phyloP scores from a whole-genome alignment of 139 green algal species.

The Asterochloris erici region DNA sequence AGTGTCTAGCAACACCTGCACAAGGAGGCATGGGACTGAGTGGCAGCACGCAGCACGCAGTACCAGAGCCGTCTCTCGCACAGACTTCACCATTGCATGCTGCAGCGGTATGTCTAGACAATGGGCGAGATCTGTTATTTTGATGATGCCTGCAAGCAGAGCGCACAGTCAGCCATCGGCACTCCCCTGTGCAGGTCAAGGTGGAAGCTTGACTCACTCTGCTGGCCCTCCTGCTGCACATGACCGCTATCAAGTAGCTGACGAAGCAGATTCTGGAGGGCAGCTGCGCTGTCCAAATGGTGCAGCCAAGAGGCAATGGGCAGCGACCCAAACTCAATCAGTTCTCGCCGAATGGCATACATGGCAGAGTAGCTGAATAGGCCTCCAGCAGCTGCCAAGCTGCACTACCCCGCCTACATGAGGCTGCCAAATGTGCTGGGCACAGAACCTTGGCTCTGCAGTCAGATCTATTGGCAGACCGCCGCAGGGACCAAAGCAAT shows the following conservation, averaged over 20 bases:
- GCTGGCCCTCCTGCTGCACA: neutral
- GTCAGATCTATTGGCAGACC: too few relatives aligned
- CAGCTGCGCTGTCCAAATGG: slow-evolving; percentile 26
- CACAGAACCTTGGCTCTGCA: too few relatives aligned
- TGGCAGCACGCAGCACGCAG: too few relatives aligned
- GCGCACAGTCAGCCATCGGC: neutral
- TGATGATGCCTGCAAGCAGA: slow-evolving; percentile 18
- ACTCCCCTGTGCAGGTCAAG: too few relatives aligned
- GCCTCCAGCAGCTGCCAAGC: too few relatives aligned
- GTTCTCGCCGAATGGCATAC: slow-evolving; percentile 15
- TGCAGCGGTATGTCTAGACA: slow-evolving; percentile 21
- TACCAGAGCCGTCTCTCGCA: neutral
- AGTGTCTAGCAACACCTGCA: slow-evolving; percentile 28
- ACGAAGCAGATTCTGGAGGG: slow-evolving; percentile 19
- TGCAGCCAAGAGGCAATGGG: slow-evolving; percentile 37
- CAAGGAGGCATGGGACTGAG: neutral
- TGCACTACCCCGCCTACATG: too few relatives aligned
- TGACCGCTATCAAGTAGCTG: slow-evolving; percentile 18
- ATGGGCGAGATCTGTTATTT: slow-evolving; percentile 5
- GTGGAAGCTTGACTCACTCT: neutral
- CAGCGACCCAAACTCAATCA: slow-evolving; percentile 40
- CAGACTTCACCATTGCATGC: slow-evolving; percentile 19
- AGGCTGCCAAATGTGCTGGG: too few relatives aligned
- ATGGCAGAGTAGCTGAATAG: too few relatives aligned
- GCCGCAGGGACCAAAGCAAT: too few relatives aligned